A percentile compares a stretch with the other conserved stretches of the same genome.
Evolutionary conservation across 768 basidiomycete species (phyloP).

Genomic region (Tylopilus cervinicoccineus): DNA sequence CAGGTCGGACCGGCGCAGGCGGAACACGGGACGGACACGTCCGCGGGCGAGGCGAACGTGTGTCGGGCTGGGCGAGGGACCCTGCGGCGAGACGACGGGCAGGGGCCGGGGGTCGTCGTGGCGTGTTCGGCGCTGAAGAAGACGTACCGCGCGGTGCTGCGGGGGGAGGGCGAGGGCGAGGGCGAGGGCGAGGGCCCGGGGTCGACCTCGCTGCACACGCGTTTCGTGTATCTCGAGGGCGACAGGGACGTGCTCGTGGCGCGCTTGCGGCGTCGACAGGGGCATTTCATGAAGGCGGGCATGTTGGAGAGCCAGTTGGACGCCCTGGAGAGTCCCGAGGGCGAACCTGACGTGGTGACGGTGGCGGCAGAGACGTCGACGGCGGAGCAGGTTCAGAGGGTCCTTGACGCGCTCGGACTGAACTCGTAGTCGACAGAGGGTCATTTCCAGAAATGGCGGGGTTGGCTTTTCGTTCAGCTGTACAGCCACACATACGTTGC

Average conservation of each 20-base stretch:
- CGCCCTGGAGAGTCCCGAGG: slow-evolving; percentile 66
- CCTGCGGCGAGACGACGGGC: neutral
- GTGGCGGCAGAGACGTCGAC: slow-evolving; percentile 53
- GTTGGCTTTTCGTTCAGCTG: too few relatives aligned
- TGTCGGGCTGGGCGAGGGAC: neutral
- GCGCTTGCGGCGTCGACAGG: slow-evolving; percentile 58
- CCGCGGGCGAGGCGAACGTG: too few relatives aligned
- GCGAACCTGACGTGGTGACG: slow-evolving; percentile 63
- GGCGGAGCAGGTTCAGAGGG: slow-evolving; percentile 50
- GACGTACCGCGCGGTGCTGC: slow-evolving; percentile 76
- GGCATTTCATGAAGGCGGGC: slow-evolving; percentile 79
- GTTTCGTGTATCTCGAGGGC: slow-evolving; percentile 79
- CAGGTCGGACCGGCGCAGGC: neutral
- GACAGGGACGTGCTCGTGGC: slow-evolving; percentile 49
- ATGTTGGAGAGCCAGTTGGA: slow-evolving; percentile 81
- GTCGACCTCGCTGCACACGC: slow-evolving; percentile 45
- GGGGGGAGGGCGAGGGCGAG: slow-evolving; percentile 40
- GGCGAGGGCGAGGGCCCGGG: too few relatives aligned
- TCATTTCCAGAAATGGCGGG: too few relatives aligned
- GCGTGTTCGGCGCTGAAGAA: slow-evolving; percentile 84
- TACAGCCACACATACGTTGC: neutral
- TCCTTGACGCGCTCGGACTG: slow-evolving; percentile 14
- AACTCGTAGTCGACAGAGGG: too few relatives aligned
- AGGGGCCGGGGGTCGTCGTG: slow-evolving; percentile 59
- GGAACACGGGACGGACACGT: too few relatives aligned